Evolutionary conservation across 495 filamentous ascomycete genomes (phyloP).

Genomic region (Penicillium canescens): DNA sequence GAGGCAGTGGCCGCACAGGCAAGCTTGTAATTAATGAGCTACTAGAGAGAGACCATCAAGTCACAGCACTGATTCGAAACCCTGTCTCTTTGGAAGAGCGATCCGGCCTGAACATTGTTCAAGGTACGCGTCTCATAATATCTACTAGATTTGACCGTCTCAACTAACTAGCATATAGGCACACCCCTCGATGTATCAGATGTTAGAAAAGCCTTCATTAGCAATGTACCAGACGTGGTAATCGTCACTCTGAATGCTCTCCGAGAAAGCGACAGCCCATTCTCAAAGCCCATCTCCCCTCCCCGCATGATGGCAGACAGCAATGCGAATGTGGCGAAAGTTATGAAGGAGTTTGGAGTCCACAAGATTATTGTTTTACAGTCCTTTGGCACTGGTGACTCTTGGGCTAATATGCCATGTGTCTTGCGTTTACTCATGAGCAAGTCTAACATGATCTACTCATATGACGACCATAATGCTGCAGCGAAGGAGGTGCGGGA

Average conservation of each 20-base stretch:
- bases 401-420: constrained; percentile 46
- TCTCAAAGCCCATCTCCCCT: constrained; percentile 42
- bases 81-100: constrained; percentile 10
- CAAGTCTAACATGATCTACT: constrained; percentile 46
- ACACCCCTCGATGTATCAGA: constrained; percentile 40
- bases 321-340: constrained; percentile 40
- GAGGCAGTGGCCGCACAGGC: constrained; percentile 43
- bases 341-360: constrained; percentile 39
- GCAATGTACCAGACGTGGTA: constrained; percentile 32
- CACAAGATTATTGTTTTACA: constrained; percentile 44
- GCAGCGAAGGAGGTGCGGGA: constrained; percentile 39
- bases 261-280: constrained; percentile 44
- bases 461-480: constrained; percentile 44
- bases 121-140: constrained; percentile 18
- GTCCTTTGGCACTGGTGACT: constrained; percentile 46
- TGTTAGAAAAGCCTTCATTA: constrained; percentile 33
- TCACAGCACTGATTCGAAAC: constrained; percentile 24
- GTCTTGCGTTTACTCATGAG: constrained; percentile 38
- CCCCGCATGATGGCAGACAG: constrained; percentile 47
- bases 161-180: constrained; percentile 20
- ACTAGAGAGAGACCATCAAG: constrained; percentile 22
- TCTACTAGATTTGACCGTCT: not conserved
- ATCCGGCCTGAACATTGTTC: constrained; percentile 14
- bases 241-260: constrained; percentile 47
- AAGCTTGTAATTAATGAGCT: constrained; percentile 39